phyloP scores from a whole-genome alignment of 2,329 filamentous ascomycete species.

The Monosporascus sp. region DNA sequence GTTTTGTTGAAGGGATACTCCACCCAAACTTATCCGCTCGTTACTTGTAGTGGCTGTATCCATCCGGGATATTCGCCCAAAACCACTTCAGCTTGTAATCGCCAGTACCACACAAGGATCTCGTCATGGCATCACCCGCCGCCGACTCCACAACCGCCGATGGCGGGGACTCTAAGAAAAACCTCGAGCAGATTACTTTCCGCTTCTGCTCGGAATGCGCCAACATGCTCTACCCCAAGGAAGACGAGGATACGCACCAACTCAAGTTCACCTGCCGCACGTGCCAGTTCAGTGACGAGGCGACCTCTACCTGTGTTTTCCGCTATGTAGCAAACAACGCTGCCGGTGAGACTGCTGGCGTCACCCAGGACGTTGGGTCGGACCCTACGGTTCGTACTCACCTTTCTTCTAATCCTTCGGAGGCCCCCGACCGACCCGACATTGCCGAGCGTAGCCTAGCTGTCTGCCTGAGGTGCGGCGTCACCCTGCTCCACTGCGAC shows the following conservation, averaged over 20 bases:
- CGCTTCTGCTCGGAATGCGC: constrained; percentile 98
- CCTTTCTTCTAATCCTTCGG: constrained; percentile 18
- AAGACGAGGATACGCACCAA: constrained; percentile 76
- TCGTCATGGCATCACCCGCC: constrained; percentile 30
- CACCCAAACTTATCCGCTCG: background rate
- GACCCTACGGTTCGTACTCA: constrained; percentile 92
- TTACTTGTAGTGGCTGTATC: too few relatives aligned
- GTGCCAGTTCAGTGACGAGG: constrained; percentile 85
- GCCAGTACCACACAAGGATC: constrained; percentile 2
- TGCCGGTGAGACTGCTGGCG: constrained; percentile 90
- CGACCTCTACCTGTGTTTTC: constrained; percentile 86
- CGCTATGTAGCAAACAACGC: constrained; percentile 89
- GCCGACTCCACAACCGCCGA: constrained; percentile 52
- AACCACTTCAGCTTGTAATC: background rate
- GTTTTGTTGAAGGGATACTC: background rate
- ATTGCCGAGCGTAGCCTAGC: constrained; percentile 16
- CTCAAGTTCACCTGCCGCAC: constrained; percentile 95
- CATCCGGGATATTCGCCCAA: too few relatives aligned
- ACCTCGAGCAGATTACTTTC: constrained; percentile 82
- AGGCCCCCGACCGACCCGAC: background rate
- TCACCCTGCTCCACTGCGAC: constrained; percentile 25
- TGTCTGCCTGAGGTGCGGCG: constrained; percentile 26
- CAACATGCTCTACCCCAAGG: constrained; percentile 96
- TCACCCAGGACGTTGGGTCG: constrained; percentile 93
- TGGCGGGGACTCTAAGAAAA: constrained; percentile 40